phyloP scores from a whole-genome alignment of 768 basidiomycete species.

The Leccinellum albellum region DNA sequence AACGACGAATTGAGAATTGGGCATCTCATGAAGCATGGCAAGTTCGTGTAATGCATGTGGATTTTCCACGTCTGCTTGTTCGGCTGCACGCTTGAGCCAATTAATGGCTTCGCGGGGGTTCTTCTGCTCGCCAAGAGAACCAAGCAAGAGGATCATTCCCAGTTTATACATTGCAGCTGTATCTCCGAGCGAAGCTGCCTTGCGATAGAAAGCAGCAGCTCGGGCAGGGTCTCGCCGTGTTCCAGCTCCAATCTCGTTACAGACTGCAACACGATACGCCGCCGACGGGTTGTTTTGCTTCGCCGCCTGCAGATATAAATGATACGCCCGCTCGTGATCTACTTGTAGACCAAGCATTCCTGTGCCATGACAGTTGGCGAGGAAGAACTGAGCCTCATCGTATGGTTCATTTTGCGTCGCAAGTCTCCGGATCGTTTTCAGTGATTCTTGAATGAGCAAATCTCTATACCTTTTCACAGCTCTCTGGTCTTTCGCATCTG shows the following conservation, averaged over 20 bases:
- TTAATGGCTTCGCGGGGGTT: slow-evolving; percentile 90
- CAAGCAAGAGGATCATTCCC: slow-evolving; percentile 94
- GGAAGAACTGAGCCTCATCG: slow-evolving; percentile 96
- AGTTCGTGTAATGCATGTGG: slow-evolving; percentile 97
- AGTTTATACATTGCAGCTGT: slow-evolving; percentile 99
- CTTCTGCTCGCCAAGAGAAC: slow-evolving; percentile 73
- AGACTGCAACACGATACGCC: slow-evolving; percentile 95
- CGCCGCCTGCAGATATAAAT: slow-evolving; percentile 92
- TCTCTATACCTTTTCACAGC: slow-evolving; percentile 90
- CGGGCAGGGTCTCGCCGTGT: slow-evolving; percentile 84
- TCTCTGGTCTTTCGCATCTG: slow-evolving; percentile 69
- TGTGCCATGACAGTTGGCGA: slow-evolving; percentile 95
- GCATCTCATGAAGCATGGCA: slow-evolving; percentile 78
- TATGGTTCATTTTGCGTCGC: slow-evolving; percentile 91
- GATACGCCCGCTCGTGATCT: slow-evolving; percentile 97
- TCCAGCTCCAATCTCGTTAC: slow-evolving; percentile 97
- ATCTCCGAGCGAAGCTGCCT: slow-evolving; percentile 93
- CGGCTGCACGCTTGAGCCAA: slow-evolving; percentile 92
- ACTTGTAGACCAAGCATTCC: slow-evolving; percentile 94
- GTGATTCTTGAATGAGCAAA: slow-evolving; percentile 76
- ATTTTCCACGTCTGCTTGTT: slow-evolving; percentile 97
- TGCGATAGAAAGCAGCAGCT: slow-evolving; percentile 94
- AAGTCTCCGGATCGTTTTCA: slow-evolving; percentile 89
- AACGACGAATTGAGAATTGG: slow-evolving; percentile 61
- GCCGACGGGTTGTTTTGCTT: slow-evolving; percentile 96